Evolutionary conservation across 768 basidiomycete species (phyloP), one percentile per base, ranked within the genome.

Genomic region (Dictyophora rubrovolvata): DNA sequence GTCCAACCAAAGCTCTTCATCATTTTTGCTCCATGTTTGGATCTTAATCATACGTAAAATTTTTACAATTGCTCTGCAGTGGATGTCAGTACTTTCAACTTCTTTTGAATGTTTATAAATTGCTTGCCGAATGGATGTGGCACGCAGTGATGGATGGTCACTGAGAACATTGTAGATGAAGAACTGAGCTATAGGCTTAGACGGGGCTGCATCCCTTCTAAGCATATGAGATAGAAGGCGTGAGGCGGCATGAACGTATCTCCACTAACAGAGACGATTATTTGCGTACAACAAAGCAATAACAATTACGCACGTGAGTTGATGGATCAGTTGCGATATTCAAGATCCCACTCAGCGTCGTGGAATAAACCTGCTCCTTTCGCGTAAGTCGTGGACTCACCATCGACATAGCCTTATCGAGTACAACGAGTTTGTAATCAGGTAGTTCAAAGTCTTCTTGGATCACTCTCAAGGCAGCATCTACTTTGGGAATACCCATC

Each of bases 221-320:
- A 89, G 73, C 33, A 89, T 74, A 42, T 78, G 75, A 33, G 72
- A 73, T 49, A 90, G 68, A 66, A 87, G 85, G 35, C 77, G 79
- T 33, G 76, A 69, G 8, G 88, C 85, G 64, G 83, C 83, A 74
- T 89, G 84, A 0, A 84, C 75, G 69, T 91, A 91, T 72, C 88
- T 77, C 89, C 89, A 91, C 89, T 91, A 63, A n/a, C 65, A 60
- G 59, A 33, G 2, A 5, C 37, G 21, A 17, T 36, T 17, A 35
- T 36, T 23, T 7, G 18, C 33, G n/a, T 62, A 59, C 35, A 53
- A 48, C 48, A n/a, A 42, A 20, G 22, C 11, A 42, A 21, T 22
- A n/a, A 28, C 17, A 47, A 21, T 11, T 10, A 70, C 84, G 61
- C 72, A 89, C 89, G 71, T 92, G 89, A 52, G 87, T 89, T 18